Evolutionary conservation across 148 eudicot genomes (phyloP).

Genomic region (Nyssa sinensis): DNA sequence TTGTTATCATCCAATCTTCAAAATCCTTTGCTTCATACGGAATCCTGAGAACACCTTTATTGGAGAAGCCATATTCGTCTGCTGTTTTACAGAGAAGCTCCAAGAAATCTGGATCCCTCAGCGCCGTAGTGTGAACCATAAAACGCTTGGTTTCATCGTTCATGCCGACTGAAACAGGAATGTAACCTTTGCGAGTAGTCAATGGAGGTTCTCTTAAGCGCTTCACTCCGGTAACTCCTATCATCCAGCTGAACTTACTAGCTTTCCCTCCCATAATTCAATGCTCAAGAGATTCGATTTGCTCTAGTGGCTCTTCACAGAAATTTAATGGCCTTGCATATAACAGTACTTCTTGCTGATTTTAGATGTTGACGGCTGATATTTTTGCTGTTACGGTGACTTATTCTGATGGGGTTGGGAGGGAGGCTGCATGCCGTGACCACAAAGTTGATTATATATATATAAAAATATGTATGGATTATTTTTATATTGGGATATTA

Average conservation of each 20-base stretch:
- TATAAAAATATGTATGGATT: too few species aligned
- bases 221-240: neutral
- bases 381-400: neutral
- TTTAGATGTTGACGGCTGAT: neutral
- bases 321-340: too few species aligned
- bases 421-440: neutral
- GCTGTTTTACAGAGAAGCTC: slow-evolving; percentile 29
- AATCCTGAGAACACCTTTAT: slow-evolving; percentile 30
- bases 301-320: neutral
- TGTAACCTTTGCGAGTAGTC: slow-evolving; percentile 25
- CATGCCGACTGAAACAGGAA: slow-evolving; percentile 33
- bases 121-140: slow-evolving; percentile 26
- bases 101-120: slow-evolving; percentile 23
- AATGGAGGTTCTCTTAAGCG: neutral
- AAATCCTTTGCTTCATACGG: slow-evolving; percentile 34
- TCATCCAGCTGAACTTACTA: slow-evolving; percentile 2
- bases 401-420: neutral
- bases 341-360: neutral
- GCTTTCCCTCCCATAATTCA: slow-evolving; percentile 14
- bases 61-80: slow-evolving; percentile 33
- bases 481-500: neutral
- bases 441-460: slow-evolving; percentile 1
- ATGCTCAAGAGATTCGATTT: too few species aligned
- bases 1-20: slow-evolving; percentile 25
- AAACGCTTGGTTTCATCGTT: slow-evolving; percentile 26